Base-by-base conservation (phyloP, 2,329 filamentous ascomycete genomes). In the Pseudogymnoascus sp. region DNA sequence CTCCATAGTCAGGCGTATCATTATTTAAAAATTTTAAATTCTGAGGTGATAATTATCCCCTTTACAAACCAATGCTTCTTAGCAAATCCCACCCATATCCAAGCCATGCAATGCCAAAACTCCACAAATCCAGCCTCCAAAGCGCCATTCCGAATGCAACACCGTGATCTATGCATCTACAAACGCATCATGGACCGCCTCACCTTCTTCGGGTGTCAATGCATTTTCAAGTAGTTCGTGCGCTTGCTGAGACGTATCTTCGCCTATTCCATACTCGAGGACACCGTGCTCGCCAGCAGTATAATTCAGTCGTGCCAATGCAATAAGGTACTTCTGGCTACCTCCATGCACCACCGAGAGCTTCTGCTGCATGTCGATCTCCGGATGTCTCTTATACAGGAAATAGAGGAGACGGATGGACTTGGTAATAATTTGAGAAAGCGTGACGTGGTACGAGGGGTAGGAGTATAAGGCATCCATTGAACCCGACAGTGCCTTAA, bases 251-350 rank as follows among this genome's bases (percentile, higher is more conserved):
- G 88, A 84, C 0, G 91, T 90, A 65, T 90, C 89, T 29, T 87
- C 83, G 36, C 89, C 87, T 60, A 96, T 87, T 0, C 87, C 87
- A 1, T 80, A 79, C 74, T 97, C 92, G 29, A 95, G 80, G 9
- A 94, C 82, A 7, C 89, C 74, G 31, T 90, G 88, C 64, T 96
- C 90, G 59, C 29, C 31, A 21, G 86, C 84, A 5, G 85, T 87
- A 72, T 96, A 97, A 0, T 90, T 91, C n/a, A 97, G 76, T 42
- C 93, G 78, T 0, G 90, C 92, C 48, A 99, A 77, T 1, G 86
- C 85, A 8, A 97, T 83, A 1, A 95, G 78, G 69, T 95, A 93
- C 60, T 92, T 91, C 70, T 96, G 91, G 60, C 85, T 83, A 0
- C 87, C 89, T 2, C 90, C 90, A 4, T 84, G 80, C 0, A 89